phyloP scores from a whole-genome alignment of 106 monocot species.

The Phalaenopsis equestris region DNA sequence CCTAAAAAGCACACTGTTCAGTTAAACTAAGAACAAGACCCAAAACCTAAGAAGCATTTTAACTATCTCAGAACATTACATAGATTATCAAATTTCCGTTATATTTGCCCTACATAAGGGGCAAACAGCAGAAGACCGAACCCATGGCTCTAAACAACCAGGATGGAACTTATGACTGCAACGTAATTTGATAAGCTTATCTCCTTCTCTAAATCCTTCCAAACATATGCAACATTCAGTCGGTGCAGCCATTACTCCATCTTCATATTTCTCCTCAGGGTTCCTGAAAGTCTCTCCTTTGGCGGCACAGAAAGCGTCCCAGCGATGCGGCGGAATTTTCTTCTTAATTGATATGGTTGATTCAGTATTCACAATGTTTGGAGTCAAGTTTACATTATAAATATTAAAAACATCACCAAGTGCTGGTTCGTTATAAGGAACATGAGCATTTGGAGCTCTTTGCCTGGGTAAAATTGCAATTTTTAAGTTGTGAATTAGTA shows the following conservation, averaged over 20 bases:
- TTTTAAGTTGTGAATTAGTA: not conserved
- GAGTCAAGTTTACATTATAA: not conserved
- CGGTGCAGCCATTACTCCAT: not conserved
- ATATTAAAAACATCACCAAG: too few species aligned
- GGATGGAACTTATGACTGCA: constrained; percentile 25
- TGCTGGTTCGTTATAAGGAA: not conserved
- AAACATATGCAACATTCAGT: constrained; percentile 21
- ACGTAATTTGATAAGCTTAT: constrained; percentile 6
- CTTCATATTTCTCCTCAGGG: not conserved
- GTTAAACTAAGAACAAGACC: too few species aligned
- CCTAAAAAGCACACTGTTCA: too few species aligned
- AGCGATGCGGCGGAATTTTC: constrained; percentile 13
- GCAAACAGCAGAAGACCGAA: constrained; percentile 13
- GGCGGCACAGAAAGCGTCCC: constrained; percentile 11
- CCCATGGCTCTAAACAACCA: constrained; percentile 17
- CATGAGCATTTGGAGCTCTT: not conserved
- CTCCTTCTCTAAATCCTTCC: constrained; percentile 19
- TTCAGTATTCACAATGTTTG: not conserved
- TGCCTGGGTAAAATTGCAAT: not conserved
- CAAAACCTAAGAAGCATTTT: not conserved
- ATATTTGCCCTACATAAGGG: constrained; percentile 16
- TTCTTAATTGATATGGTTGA: constrained; percentile 7
- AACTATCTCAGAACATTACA: not conserved
- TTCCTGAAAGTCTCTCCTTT: constrained; percentile 14
- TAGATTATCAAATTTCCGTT: too few species aligned